Base-by-base conservation (phyloP, 768 basidiomycete species). In the Leccinellum albellum region DNA sequence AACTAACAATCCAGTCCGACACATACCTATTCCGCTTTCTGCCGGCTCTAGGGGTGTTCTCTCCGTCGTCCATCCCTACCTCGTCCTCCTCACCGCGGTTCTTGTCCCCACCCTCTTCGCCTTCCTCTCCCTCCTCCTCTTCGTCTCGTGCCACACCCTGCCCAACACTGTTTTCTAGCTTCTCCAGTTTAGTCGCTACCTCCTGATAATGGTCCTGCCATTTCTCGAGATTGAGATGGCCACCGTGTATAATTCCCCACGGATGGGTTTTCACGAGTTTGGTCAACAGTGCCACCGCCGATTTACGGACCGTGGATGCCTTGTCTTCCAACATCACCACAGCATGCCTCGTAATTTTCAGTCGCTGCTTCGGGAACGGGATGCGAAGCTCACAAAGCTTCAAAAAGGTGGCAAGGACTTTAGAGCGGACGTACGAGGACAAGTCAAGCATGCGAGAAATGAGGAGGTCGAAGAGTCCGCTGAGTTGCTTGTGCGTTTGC, bases 361-460 rank as follows among this genome's bases (percentile, higher is more conserved):
- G 77, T 0, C 95, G 82, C 59, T 94, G 88, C 70, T 92, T 90
- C 0, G 94, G 93, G 73, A 94, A 94, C 65, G 91, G 93, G 68
- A 79, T 77, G 2, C 77, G 81, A 26, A 88, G 81, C 51, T 96
- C 84, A 69, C 89, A 89, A 4, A 97, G 78, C 65, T 85, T 86
- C 44, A 82, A 78, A 50, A 97, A 74, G 1, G 90, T 91, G 8
- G 79, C 70, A 46, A 98, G 80, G 24, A 95, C 91, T 70, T 94
- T 98, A 52, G 84, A 82, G 51, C 97, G 88, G 31, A 99, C 96
- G 71, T 94, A 98, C 50, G 88, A 88, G 45, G 89, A 90, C 13
- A 88, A 70, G 71, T 98, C 97, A 56, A 95, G 81, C 55, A 86
- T 86, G n/a, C 96, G 87, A 61, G 91, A 89, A 49, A 91, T 81